Evolutionary conservation across 106 monocot genomes (phyloP), one percentile per base, ranked within the genome.

Genomic region (Dendrobium huoshanense): DNA sequence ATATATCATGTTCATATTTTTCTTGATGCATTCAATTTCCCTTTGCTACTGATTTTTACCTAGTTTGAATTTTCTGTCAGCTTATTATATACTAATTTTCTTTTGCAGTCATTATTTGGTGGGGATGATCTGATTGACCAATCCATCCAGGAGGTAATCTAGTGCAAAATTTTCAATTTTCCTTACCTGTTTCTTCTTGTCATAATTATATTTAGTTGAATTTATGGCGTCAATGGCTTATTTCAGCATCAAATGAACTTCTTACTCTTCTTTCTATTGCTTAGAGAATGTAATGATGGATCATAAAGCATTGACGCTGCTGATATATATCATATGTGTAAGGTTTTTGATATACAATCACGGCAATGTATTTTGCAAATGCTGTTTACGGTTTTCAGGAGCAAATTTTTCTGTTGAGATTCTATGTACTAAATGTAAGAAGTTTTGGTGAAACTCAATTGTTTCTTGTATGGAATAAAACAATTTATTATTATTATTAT

Each of bases 111-210:
- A 81, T 83, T 99, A 75, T 86, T 95, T 78, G 79, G 79, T 51
- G 95, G 87, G 41, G 95, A 99, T 84, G 77, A 91, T 80, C 84
- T 92, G 72, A 83, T 86, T 54, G 84, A 88, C 59, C 81, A 88
- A 24, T 87, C 87, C 83, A 99, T 99, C 61, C 80, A 88, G 82
- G 98, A 99, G 98, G 98, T 98, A 88, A 83, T 70, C 24, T 37
- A 70, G n/a, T 9, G 20, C 22, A 68, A 5, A 51, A 29, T 37
- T 24, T 49, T 48, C 51, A 49, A 49, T 47, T 44, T 5, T 3
- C 44, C 74, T 45, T 67, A 58, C 51, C 3, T 33, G 19, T 3
- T 54, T 37, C 6, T 61, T 7, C 59, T 68, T 79, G 13, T 44
- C 44, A 56, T 58, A 42, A 11, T 55, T 80, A 41, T 1, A 48